Percentiles rank a stretch among this genome's conserved stretches.
Evolutionary conservation across 2,329 filamentous ascomycete species (phyloP).

Genomic region (Cyclaneusma minus): DNA sequence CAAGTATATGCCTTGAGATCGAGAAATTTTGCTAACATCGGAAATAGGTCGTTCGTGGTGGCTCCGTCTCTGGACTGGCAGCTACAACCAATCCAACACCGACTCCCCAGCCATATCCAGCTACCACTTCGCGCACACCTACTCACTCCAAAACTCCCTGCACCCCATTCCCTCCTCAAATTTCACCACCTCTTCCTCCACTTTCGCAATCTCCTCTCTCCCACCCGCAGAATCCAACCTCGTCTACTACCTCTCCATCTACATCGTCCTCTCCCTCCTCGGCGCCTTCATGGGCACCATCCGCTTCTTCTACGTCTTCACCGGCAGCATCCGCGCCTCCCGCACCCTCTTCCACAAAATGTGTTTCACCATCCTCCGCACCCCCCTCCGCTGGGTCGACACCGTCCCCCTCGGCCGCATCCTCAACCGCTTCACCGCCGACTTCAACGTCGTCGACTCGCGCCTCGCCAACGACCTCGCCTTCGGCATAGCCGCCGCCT

Average conservation of each 20-base stretch:
- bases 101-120: constrained; percentile 12
- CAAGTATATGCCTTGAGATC: too few species aligned
- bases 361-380: constrained; percentile 50
- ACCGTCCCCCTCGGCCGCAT: constrained; percentile 65
- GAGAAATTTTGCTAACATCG: too few species aligned
- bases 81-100: constrained; percentile 20
- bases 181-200: not conserved
- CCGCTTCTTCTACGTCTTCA: constrained; percentile 47
- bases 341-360: constrained; percentile 50
- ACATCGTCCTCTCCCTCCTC: constrained; percentile 41
- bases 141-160: constrained; percentile 8
- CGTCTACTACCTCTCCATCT: constrained; percentile 52
- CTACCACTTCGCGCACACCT: constrained; percentile 32
- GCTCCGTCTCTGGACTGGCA: constrained; percentile 45
- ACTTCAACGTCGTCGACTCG: constrained; percentile 61
- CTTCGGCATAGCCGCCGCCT: constrained; percentile 40
- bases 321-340: constrained; percentile 54
- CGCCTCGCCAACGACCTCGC: constrained; percentile 47
- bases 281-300: constrained; percentile 43
- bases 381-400: constrained; percentile 66
- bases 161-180: too few species aligned
- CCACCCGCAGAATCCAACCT: constrained; percentile 24
- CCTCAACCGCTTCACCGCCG: constrained; percentile 62
- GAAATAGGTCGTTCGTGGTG: constrained; percentile 44
- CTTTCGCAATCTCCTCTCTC: not conserved